Percentiles rank a stretch among this genome's conserved stretches.
These are phyloP conservation scores for Stagonosporopsis vannaccii DNA, from an alignment of 2,329 filamentous ascomycete genomes.

Conservation along the genomic window DNA sequence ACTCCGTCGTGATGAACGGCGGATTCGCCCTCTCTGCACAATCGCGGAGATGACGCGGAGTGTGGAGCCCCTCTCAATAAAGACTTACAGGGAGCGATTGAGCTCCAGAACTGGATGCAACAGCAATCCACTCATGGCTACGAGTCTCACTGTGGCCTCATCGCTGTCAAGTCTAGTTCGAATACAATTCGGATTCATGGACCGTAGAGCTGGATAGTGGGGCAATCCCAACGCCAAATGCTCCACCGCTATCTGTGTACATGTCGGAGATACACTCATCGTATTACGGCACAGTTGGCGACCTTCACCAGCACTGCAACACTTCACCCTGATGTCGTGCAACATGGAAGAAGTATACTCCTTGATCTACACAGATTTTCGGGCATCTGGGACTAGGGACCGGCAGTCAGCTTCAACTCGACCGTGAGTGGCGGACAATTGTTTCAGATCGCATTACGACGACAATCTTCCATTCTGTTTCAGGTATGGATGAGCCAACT, in stretches of 20 bases:
- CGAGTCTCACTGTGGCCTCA: constrained; percentile 6
- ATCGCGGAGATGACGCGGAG: constrained; percentile 8
- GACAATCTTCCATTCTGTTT: constrained; percentile 1
- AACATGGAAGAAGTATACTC: background rate
- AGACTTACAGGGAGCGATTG: background rate
- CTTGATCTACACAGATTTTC: background rate
- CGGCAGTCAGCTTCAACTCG: background rate
- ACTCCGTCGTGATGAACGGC: background rate
- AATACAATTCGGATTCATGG: constrained; percentile 1
- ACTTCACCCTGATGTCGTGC: background rate
- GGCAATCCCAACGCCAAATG: constrained; percentile 1
- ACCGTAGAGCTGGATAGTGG: constrained; percentile 7
- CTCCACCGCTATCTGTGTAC: constrained; percentile 18
- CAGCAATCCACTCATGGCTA: constrained; percentile 14
- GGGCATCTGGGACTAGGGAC: background rate
- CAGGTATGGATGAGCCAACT: background rate
- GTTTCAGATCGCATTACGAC: background rate
- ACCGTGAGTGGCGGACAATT: constrained; percentile 10
- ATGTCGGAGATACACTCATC: constrained; percentile 11
- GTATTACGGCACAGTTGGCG: constrained; percentile 14
- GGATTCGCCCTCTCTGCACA: background rate
- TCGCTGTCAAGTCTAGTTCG: background rate
- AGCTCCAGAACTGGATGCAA: constrained; percentile 3
- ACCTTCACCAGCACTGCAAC: background rate
- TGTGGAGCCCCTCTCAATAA: constrained; percentile 7